Base-by-base conservation (phyloP, 1,284 basidiomycete genomes). In the Lignosus rhinocerotis region DNA sequence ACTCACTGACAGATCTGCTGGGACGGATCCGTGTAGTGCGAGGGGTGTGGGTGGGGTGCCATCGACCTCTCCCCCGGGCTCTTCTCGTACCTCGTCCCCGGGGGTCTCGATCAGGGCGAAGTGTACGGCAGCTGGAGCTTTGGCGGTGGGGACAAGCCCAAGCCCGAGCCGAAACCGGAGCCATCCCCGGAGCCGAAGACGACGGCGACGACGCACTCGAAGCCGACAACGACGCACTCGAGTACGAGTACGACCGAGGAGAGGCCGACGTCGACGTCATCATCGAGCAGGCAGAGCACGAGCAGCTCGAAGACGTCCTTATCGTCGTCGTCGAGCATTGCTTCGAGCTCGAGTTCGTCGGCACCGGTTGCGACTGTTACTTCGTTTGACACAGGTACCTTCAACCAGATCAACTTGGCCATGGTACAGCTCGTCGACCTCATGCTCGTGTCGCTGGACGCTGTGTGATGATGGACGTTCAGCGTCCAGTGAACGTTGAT, bases 11-110 rank as follows among this genome's bases (percentile, higher is more conserved):
- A 12, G 9, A 36, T 36, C 34, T 8, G 11, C 7, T 3, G 36
- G 11, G 7, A 11, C 36, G 14, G 6, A 36, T 36, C 34, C 11
- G 11, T 36, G 14, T 21, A 56, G 55, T 56, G 55, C 38, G 21
- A 30, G 9, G 19, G 16, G 16, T 56, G 55, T 34, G 43, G 42
- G 19, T 45, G 19, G 21, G 48, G 42, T 6, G 48, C 30, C 3
- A 25, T 56, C 36, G 55, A 56, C 43, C 50, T 56, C 42, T 46
- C 55, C 16, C 49, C 33, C 11, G 49, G 42, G 9, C 48, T 51
- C 17, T 57, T 52, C 44, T n/a, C 7, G 5, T 38, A 21, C 74
- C 87, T 89, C 58, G 80, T 78, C 0, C 8, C 65, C 17, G 67
- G 74, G 56, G 61, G 64, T 43, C 64, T 49, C 14, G 64, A 65